These are phyloP conservation scores for Candida pseudofarinosa DNA, from an alignment of 805 yeast genomes.

Conservation along the genomic window DNA sequence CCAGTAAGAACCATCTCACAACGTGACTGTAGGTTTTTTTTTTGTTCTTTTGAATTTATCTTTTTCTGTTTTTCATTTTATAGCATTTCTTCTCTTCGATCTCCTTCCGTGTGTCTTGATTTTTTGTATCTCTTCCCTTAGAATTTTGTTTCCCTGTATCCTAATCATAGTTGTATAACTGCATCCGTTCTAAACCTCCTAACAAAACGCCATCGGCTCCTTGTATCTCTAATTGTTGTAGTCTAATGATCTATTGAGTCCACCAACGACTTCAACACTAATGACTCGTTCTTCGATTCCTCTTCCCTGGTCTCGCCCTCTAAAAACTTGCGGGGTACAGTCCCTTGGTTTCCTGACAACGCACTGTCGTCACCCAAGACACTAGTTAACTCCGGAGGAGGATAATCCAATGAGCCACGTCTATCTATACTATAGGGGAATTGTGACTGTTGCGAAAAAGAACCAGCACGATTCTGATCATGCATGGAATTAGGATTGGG, in stretches of 20 bases:
- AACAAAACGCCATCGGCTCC: no score
- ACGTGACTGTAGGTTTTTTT: no score
- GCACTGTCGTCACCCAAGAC: not conserved
- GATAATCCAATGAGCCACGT: conserved; percentile 2
- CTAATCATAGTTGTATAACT: no score
- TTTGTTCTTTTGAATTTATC: no score
- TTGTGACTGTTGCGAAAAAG: conserved; percentile 2
- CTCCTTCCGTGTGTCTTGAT: no score
- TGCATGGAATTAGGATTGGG: not conserved
- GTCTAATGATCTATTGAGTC: conserved; percentile 35
- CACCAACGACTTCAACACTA: conserved; percentile 38
- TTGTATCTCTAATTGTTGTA: not conserved
- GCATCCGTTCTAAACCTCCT: no score
- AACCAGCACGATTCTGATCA: not conserved
- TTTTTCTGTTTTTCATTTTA: no score
- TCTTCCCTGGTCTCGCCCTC: conserved; percentile 2
- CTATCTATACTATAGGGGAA: conserved; percentile 4
- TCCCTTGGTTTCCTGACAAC: not conserved
- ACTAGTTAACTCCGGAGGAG: not conserved
- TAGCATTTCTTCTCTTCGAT: no score
- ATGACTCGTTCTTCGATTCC: conserved; percentile 13
- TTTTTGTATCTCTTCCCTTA: no score
- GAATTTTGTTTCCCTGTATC: no score
- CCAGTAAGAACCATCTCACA: no score
- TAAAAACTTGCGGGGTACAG: conserved; percentile 8